phyloP scores from a whole-genome alignment of 306 rosid genomes.

The Biancaea sappan region DNA sequence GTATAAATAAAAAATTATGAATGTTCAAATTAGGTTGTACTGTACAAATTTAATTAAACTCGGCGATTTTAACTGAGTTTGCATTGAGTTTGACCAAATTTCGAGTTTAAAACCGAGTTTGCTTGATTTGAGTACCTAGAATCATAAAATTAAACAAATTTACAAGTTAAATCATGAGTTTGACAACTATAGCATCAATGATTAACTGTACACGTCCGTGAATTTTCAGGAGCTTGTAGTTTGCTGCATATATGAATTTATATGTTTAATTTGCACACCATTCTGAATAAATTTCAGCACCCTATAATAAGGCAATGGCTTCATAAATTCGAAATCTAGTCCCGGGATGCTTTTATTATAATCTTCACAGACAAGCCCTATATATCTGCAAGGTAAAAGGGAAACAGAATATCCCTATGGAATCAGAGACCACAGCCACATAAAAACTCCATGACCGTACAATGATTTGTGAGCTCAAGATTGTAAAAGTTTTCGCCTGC shows the following conservation, averaged over 20 bases:
- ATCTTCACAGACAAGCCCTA: not conserved
- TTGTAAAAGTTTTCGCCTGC: not conserved
- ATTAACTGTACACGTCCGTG: not conserved
- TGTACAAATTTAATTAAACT: too few species aligned
- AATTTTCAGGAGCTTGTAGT: constrained; percentile 14
- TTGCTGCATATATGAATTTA: not conserved
- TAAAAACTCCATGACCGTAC: not conserved
- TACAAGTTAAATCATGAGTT: too few species aligned
- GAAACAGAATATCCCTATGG: not conserved
- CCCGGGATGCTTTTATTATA: not conserved
- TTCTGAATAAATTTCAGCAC: not conserved
- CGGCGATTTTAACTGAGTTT: too few species aligned
- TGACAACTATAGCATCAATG: too few species aligned
- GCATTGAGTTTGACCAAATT: too few species aligned
- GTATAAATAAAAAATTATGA: too few species aligned
- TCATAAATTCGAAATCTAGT: constrained; percentile 22
- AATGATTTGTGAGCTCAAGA: not conserved
- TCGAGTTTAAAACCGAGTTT: too few species aligned
- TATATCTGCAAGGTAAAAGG: not conserved
- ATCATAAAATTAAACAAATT: too few species aligned
- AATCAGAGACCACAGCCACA: too few species aligned
- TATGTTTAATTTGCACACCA: constrained; percentile 7
- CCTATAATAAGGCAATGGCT: not conserved
- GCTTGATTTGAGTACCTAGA: too few species aligned
- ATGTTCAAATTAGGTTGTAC: too few species aligned